Base-by-base conservation (phyloP, 352 stramenopile genomes). In the Pythium aristosporum region DNA sequence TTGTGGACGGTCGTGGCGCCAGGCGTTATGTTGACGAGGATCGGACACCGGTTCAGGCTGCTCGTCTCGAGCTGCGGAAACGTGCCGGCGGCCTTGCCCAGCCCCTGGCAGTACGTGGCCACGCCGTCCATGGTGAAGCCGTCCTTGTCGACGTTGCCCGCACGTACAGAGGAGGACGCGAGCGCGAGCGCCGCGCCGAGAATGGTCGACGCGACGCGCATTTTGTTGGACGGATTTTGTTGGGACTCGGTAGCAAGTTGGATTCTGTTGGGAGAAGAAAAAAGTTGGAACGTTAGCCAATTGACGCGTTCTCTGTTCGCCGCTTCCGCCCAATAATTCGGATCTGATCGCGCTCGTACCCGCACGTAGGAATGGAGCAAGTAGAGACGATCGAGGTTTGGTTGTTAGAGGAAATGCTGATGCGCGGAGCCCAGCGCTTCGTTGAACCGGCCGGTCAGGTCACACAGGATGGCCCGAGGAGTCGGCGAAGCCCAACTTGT, bases 61-160 rank as follows among this genome's bases (percentile, higher is more conserved):
- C 71, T 70, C 36, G 63, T 53, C 13, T 75, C 55, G 30, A 93
- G 60, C 23, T 78, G 62, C 52, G 76, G 59, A 63, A 91, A 87
- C 18, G 32, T 71, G 28, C 67, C 68, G 12, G 51, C 20, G 10
- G 53, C 66, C 34, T 37, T 41, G 34, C 55, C 71, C 20, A 85
- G 58, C 56, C 82, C 84, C 72, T 90, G 76, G 67, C 84, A 93
- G 67, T 93, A 93, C 9, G 84, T 93, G 23, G 79, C 87, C 5
- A 64, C 32, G 37, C 84, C 82, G 53, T 93, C 80, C 43, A 79
- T 65, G 25, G 69, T 75, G 57, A 87, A 93, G 15, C 80, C 82
- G 16, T 63, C 61, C 49, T 72, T 73, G 63, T 92, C 84, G 21
- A 92, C 83, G 63, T 85, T 79, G 34, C 61, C 64, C 12, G 61